Conservation (phyloP, 2,329 filamentous ascomycete species). For the Pyricularia pennisetigena region DNA sequence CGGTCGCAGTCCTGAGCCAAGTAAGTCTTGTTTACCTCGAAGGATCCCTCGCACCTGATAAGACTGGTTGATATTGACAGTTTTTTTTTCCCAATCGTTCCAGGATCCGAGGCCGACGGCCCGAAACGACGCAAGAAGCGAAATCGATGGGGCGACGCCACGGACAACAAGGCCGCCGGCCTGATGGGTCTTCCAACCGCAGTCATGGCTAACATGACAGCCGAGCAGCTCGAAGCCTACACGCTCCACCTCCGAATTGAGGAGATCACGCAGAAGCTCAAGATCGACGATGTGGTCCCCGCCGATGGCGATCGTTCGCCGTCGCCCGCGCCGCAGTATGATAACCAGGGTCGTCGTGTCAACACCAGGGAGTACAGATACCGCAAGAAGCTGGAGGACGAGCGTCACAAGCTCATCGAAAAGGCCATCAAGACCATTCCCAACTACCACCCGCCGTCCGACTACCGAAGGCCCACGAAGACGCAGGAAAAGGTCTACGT, state of each 20-base stretch:
- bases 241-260: conserved; percentile 94
- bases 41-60: conserved; percentile 51
- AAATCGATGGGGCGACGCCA: conserved; percentile 95
- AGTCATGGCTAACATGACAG: conserved; percentile 96
- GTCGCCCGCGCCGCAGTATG: conserved; percentile 92
- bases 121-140: conserved; percentile 91
- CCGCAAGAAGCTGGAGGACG: conserved; percentile 94
- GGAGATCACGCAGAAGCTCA: conserved; percentile 97
- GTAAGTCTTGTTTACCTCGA: conserved; percentile 36
- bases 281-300: conserved; percentile 97
- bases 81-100: neutral
- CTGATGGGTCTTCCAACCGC: conserved; percentile 95
- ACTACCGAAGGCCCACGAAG: conserved; percentile 98
- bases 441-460: conserved; percentile 97
- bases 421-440: conserved; percentile 99
- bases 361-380: conserved; percentile 99
- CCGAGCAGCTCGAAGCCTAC: conserved; percentile 95
- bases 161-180: conserved; percentile 96
- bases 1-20: conserved; percentile 81
- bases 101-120: conserved; percentile 56
- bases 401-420: conserved; percentile 96
- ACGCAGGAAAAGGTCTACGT: conserved; percentile 99
- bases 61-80: neutral
- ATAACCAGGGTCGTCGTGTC: conserved; percentile 98
- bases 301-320: conserved; percentile 96